Percentiles rank a stretch among this genome's conserved stretches.
phyloP scores from a whole-genome alignment of 75 land plant species.

The Larix kaempferi region DNA sequence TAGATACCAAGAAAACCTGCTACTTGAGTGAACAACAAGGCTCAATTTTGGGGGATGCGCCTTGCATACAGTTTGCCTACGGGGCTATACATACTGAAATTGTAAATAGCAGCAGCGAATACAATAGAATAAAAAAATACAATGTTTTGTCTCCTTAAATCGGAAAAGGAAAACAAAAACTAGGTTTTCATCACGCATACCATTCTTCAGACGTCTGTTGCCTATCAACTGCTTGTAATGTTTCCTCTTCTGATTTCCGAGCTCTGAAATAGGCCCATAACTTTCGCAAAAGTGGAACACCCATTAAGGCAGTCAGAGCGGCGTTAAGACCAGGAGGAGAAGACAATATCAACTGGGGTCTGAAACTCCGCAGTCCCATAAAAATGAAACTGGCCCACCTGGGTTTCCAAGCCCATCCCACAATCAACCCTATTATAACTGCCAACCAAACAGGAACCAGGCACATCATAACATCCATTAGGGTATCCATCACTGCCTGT shows the following conservation, averaged over 20 bases:
- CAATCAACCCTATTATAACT: conserved; percentile 68
- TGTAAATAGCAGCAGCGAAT: background rate
- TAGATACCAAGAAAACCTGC: no score
- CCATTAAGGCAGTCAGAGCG: conserved; percentile 5
- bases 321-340: conserved; percentile 1
- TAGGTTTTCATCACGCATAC: background rate
- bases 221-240: background rate
- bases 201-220: conserved; percentile 1
- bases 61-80: background rate
- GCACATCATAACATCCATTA: conserved; percentile 46
- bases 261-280: conserved; percentile 1
- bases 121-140: background rate
- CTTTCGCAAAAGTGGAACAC: conserved; percentile 2
- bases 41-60: background rate
- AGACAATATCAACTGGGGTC: conserved; percentile 8
- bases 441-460: conserved; percentile 87
- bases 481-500: conserved; percentile 39
- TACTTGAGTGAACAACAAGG: background rate
- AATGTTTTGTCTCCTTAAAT: background rate
- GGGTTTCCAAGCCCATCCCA: conserved; percentile 96
- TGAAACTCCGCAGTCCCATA: conserved; percentile 6
- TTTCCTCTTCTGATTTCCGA: background rate
- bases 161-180: background rate
- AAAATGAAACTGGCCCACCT: conserved; percentile 57
- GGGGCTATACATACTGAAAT: background rate